Conservation (phyloP, 2,329 filamentous ascomycete species). For the Bipolaris gigantea region DNA sequence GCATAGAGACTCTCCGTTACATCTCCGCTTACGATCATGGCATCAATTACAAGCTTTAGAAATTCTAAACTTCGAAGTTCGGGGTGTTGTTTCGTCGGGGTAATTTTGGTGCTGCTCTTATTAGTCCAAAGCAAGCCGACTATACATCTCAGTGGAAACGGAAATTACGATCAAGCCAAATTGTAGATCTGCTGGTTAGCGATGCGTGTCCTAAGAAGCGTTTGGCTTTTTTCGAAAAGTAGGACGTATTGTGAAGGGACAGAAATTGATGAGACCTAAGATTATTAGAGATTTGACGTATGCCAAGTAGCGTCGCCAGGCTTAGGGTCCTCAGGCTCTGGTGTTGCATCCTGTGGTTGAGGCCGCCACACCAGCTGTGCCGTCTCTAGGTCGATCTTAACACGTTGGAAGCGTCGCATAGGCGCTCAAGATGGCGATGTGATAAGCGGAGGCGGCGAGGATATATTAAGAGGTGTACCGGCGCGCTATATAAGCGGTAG, state of each 20-base stretch:
- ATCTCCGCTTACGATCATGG: too few species aligned
- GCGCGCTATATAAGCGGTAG: not conserved
- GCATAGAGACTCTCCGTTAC: too few species aligned
- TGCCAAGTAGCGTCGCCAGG: not conserved
- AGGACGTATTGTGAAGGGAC: too few species aligned
- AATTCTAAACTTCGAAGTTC: too few species aligned
- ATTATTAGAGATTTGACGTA: not conserved
- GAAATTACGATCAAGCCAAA: not conserved
- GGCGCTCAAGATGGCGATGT: not conserved
- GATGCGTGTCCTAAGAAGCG: too few species aligned
- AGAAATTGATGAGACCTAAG: too few species aligned
- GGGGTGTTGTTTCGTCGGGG: too few species aligned
- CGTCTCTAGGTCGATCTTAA: not conserved
- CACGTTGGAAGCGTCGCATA: not conserved
- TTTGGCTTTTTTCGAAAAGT: too few species aligned
- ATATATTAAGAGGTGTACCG: not conserved
- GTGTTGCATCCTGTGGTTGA: not conserved
- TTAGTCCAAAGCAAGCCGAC: too few species aligned
- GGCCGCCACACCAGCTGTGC: not conserved
- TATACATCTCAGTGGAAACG: too few species aligned
- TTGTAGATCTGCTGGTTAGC: not conserved
- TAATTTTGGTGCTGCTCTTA: too few species aligned
- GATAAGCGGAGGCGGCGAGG: not conserved
- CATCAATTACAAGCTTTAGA: too few species aligned
- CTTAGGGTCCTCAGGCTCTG: not conserved